These are phyloP conservation scores for Lichtheimia hyalospora DNA, from an alignment of 371 early-diverging fungal genomes.

Conservation along the genomic window DNA sequence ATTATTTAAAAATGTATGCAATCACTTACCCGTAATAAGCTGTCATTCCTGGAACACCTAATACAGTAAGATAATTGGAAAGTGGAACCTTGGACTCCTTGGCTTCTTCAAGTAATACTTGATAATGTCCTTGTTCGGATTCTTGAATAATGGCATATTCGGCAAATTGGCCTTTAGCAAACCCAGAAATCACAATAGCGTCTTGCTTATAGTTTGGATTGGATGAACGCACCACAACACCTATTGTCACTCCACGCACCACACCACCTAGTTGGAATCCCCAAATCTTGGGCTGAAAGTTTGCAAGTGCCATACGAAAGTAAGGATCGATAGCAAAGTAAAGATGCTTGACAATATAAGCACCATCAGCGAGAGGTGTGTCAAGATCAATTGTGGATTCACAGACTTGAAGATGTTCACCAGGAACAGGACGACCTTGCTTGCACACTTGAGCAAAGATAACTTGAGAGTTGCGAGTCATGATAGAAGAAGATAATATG, in stretches of 20 bases:
- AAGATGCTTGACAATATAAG: constrained; percentile 54
- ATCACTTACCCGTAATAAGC: constrained; percentile 34
- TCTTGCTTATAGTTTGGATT: constrained; percentile 54
- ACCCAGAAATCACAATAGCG: constrained; percentile 55
- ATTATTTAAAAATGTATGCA: background rate
- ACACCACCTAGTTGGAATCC: constrained; percentile 57
- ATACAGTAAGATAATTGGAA: constrained; percentile 49
- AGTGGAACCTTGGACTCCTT: constrained; percentile 39
- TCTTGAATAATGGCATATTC: constrained; percentile 38
- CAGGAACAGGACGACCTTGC: constrained; percentile 33
- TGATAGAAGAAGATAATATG: background rate
- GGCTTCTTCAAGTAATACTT: constrained; percentile 30
- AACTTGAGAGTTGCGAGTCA: constrained; percentile 19
- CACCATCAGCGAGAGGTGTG: constrained; percentile 46
- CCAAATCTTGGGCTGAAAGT: constrained; percentile 45
- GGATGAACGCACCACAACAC: constrained; percentile 57
- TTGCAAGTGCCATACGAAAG: constrained; percentile 54
- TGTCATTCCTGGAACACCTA: constrained; percentile 58
- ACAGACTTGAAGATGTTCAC: constrained; percentile 47
- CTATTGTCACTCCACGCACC: constrained; percentile 57
- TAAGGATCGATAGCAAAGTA: constrained; percentile 42
- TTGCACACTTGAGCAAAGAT: constrained; percentile 34
- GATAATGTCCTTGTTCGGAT: constrained; percentile 7
- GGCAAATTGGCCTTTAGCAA: constrained; percentile 48
- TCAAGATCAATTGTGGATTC: constrained; percentile 42